Percentiles rank a stretch among this genome's conserved stretches.
Conservation (phyloP, 352 stramenopile species). For the Phytophthora melonis region DNA sequence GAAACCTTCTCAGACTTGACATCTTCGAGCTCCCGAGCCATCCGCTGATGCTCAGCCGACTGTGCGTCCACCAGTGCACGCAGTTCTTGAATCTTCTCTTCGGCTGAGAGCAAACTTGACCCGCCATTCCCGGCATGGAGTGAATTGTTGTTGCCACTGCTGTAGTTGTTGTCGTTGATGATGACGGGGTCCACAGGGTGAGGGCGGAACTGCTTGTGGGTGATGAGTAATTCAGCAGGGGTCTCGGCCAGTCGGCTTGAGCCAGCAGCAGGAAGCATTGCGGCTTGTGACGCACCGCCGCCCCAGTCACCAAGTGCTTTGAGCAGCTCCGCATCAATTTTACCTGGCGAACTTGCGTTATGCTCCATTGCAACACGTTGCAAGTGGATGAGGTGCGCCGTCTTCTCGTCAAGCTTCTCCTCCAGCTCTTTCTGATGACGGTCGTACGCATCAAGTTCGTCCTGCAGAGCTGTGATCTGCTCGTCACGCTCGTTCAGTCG, state of each 20-base stretch:
- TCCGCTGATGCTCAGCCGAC: constrained; percentile 56
- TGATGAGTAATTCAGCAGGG: constrained; percentile 60
- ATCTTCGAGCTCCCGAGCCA: constrained; percentile 87
- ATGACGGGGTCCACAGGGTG: constrained; percentile 53
- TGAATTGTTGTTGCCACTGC: constrained; percentile 34
- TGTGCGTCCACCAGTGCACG: constrained; percentile 69
- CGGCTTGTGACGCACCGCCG: constrained; percentile 20
- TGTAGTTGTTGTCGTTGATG: constrained; percentile 50
- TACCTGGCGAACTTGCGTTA: constrained; percentile 69
- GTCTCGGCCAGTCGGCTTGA: constrained; percentile 13
- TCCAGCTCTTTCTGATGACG: constrained; percentile 93
- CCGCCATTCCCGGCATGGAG: constrained; percentile 13
- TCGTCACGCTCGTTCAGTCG: constrained; percentile 95
- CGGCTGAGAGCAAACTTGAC: constrained; percentile 63
- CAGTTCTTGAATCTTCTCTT: constrained; percentile 91
- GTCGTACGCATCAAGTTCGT: constrained; percentile 95
- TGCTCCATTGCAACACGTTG: constrained; percentile 93
- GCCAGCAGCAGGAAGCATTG: background rate
- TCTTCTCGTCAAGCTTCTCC: constrained; percentile 96
- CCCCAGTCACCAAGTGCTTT: constrained; percentile 77
- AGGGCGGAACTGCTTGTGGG: constrained; percentile 73
- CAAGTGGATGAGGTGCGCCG: constrained; percentile 93
- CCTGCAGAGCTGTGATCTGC: constrained; percentile 95
- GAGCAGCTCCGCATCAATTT: constrained; percentile 66
- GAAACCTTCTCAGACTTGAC: constrained; percentile 90